Percentiles rank a stretch among this genome's conserved stretches.
These are phyloP conservation scores for Leishmania lainsoni DNA, from an alignment of 208 protist genomes.

Conservation along the genomic window DNA sequence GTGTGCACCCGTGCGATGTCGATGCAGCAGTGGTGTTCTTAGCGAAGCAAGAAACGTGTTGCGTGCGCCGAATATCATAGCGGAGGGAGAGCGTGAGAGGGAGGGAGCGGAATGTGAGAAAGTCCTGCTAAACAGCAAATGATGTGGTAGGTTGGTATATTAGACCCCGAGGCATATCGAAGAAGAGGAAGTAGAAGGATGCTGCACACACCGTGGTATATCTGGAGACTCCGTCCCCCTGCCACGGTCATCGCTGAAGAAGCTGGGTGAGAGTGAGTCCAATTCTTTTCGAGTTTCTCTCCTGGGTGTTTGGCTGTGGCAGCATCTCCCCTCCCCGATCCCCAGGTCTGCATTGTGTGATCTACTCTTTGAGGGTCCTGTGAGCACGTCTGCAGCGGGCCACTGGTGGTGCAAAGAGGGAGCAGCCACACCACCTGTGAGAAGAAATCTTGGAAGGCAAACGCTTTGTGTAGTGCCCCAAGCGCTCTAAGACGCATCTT, in stretches of 20 bases:
- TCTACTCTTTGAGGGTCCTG: too few relatives aligned
- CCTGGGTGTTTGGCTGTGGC: background rate
- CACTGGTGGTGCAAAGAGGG: background rate
- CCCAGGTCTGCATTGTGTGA: too few relatives aligned
- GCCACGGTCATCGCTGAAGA: background rate
- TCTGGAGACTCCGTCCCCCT: background rate
- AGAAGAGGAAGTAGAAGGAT: background rate
- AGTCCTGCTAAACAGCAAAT: background rate
- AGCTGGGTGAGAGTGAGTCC: background rate
- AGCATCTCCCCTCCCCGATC: slow-evolving; percentile 1
- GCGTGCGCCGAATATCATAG: background rate
- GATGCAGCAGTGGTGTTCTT: background rate
- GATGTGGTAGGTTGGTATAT: background rate
- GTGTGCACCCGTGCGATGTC: background rate
- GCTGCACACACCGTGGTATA: background rate
- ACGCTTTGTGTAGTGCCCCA: background rate
- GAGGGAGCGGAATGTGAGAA: background rate
- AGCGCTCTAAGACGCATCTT: background rate
- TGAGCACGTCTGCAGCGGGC: background rate
- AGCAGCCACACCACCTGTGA: background rate
- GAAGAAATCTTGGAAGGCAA: background rate
- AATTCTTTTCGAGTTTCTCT: background rate
- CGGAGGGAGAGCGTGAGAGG: background rate
- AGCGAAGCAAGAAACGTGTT: background rate
- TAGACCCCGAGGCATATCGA: background rate